These are phyloP conservation scores for Pyropia haitanensis DNA, from an alignment of 23 red algal genomes.

Conservation along the genomic window DNA sequence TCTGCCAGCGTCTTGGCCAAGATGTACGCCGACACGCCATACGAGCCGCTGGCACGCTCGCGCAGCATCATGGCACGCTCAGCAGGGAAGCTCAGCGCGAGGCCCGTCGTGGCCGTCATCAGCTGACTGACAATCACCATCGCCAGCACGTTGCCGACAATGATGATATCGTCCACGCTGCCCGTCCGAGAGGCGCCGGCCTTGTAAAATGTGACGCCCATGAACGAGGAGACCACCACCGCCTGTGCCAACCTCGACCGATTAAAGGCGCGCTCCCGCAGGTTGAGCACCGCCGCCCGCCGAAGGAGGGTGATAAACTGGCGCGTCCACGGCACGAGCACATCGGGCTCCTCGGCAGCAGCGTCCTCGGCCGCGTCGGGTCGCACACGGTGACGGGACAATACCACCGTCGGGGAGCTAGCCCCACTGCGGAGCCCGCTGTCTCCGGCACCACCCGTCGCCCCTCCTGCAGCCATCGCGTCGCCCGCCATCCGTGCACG, in stretches of 20 bases:
- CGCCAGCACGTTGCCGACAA: slow-evolving; percentile 65
- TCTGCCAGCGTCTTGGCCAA: slow-evolving; percentile 65
- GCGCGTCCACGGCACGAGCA: slow-evolving; percentile 3
- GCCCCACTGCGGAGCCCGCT: slow-evolving; percentile 6
- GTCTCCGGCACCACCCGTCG: slow-evolving; percentile 4
- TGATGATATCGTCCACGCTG: slow-evolving; percentile 17
- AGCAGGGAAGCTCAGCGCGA: slow-evolving; percentile 64
- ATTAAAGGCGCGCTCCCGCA: slow-evolving; percentile 49
- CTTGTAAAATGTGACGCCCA: slow-evolving; percentile 69
- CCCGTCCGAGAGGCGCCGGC: slow-evolving; percentile 22
- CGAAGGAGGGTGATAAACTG: slow-evolving; percentile 54
- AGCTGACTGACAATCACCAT: slow-evolving; percentile 64
- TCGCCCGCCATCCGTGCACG: no score
- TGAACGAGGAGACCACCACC: slow-evolving; percentile 57
- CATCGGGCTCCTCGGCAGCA: slow-evolving; percentile 6
- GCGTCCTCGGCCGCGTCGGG: not conserved
- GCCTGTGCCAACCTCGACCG: slow-evolving; percentile 61
- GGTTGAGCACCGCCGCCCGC: slow-evolving; percentile 39
- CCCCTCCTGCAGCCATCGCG: slow-evolving; percentile 10
- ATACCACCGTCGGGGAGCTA: slow-evolving; percentile 4
- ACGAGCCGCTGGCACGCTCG: slow-evolving; percentile 72
- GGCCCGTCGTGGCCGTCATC: slow-evolving; percentile 45
- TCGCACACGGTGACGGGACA: not conserved
- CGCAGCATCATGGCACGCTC: slow-evolving; percentile 74
- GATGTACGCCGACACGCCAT: slow-evolving; percentile 77